Base-by-base conservation (phyloP, 306 rosid genomes). In the Sesbania bispinosa region DNA sequence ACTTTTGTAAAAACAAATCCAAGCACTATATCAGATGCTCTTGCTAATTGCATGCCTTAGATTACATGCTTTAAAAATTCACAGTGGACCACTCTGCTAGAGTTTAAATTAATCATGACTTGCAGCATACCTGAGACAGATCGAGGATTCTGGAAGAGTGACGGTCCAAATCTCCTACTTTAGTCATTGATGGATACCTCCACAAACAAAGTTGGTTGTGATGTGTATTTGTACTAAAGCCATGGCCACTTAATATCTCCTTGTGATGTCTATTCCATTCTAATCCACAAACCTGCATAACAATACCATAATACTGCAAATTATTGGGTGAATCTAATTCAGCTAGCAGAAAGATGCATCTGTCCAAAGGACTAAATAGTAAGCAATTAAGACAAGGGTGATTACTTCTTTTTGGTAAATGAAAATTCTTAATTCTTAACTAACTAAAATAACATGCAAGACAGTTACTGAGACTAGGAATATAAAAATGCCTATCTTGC, bases 221-320 rank as follows among this genome's bases (percentile, higher is more conserved):
- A 52, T 51, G 67, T 68, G 54, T 53, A 13, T 51, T 38, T 43
- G 59, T 51, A 27, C 90, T 83, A 59, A 77, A 90, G 29, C 97
- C 97, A 71, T 90, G 97, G 9, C 88, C 97, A 68, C 97, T 90
- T 74, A 90, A 67, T 64, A 90, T 47, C 80, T 88, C 96, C 61
- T 78, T 88, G 80, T 85, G 90, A 79, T 88, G 92, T 67, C 74
- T 86, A 70, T 90, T 90, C 95, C 97, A 90, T 69, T 90, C 89
- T 46, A 86, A 78, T 64, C 97, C 96, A 80, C 92, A 90, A 50
- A 90, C 84, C 97, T 85, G 78, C 57, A 65, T 60, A 74, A 11
- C n/a, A 73, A 66, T 9, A 52, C 70, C 20, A 69, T 3, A 21
- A 23, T 55, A 13, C 43, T 46, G 23, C 57, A 57, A 23, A 29